Base-by-base conservation (phyloP, 352 stramenopile species). In the Blastocystis hominis region DNA sequence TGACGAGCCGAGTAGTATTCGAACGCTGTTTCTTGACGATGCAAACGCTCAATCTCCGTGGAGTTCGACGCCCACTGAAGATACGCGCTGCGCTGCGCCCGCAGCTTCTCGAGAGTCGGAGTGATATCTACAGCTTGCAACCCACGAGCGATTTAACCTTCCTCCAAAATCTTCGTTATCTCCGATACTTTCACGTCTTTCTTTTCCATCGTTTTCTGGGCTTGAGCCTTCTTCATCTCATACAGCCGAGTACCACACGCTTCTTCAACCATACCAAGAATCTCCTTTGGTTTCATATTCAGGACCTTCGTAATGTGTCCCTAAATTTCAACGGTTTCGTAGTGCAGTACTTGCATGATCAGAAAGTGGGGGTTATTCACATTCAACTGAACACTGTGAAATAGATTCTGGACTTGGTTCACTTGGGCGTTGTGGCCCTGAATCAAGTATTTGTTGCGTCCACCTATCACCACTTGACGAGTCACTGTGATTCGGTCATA, bases 351-450 rank as follows among this genome's bases (percentile, higher is more conserved):
- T 89, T 99, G 97, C 96, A 99, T 99, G 92, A 99, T 99, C 64
- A 99, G 92, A 90, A 99, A 99, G 90, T 99, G 97, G 66, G 97
- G 97, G 92, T 99, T 99, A 92, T 99, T 99, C 75, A 99, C 96
- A 92, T 99, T 99, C 50, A 99, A 92, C 91, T 99, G 97, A 68
- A 99, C 97, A 4, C 95, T 98, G 92, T 99, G 97, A 91, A 99
- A 99, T 3, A 99, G 92, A 90, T 99, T 98, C 89, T 98, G 94
- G 75, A 99, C 96, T 89, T 98, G 95, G 54, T 93, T 96, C 54
- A 97, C 96, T 90, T 98, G 96, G 50, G 95, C 95, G 55, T 93
- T 97, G 89, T 97, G 93, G 64, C 97, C 96, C 90, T 99, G 99
- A 91, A 99, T 98, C 61, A 99, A 90, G 91, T 99, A 99, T 90